Evolutionary conservation across 495 filamentous ascomycete genomes (phyloP).

Genomic region (Daldinia loculata): DNA sequence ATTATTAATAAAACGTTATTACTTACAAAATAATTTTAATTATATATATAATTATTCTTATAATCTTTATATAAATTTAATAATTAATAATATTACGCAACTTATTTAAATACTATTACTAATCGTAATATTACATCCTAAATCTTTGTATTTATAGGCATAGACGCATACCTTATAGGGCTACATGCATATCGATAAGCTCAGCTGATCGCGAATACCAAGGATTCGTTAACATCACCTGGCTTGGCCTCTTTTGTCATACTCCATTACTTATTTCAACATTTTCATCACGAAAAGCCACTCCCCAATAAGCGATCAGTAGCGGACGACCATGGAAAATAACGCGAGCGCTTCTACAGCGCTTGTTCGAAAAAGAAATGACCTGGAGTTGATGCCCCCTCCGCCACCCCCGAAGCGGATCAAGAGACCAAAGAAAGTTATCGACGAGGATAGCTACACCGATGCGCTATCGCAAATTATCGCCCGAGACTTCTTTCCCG

Average conservation of each 20-base stretch:
- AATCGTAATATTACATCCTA: too few relatives aligned
- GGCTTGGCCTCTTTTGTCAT: neutral
- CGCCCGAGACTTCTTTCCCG: slow-evolving; percentile 95
- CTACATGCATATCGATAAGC: slow-evolving; percentile 7
- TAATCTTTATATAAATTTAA: too few relatives aligned
- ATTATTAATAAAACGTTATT: too few relatives aligned
- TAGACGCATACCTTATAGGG: too few relatives aligned
- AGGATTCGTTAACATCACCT: neutral
- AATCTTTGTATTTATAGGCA: too few relatives aligned
- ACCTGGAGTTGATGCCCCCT: slow-evolving; percentile 85
- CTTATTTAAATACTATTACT: too few relatives aligned
- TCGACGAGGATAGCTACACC: slow-evolving; percentile 95
- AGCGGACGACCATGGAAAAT: slow-evolving; percentile 44
- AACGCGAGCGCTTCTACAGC: slow-evolving; percentile 47
- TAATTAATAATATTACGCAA: too few relatives aligned
- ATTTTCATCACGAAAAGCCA: neutral
- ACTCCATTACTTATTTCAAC: neutral
- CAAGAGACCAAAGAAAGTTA: slow-evolving; percentile 86
- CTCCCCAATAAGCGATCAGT: neutral
- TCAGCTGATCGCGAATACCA: neutral
- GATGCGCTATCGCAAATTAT: slow-evolving; percentile 93
- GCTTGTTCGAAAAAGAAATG: slow-evolving; percentile 70
- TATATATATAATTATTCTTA: too few relatives aligned
- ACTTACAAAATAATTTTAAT: too few relatives aligned
- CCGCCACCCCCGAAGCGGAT: slow-evolving; percentile 90